These are phyloP conservation scores for Saitozyma sp. DNA, from an alignment of 768 basidiomycete species.

Conservation along the genomic window DNA sequence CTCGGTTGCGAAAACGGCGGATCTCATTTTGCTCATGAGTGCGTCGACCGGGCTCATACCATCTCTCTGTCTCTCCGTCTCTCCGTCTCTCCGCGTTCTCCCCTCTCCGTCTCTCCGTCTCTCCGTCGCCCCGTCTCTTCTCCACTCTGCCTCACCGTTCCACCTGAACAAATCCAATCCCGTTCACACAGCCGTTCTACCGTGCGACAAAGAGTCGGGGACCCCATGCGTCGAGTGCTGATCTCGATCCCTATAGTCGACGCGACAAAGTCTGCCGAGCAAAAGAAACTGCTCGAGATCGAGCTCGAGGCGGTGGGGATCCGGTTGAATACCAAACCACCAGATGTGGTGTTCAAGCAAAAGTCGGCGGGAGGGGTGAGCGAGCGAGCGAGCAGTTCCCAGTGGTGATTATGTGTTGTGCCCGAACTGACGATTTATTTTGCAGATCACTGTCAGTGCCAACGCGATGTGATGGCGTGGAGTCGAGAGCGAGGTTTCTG, in stretches of 20 bases:
- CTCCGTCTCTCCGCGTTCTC: no score
- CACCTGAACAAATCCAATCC: background rate
- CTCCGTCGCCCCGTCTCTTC: no score
- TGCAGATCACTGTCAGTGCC: conserved; percentile 67
- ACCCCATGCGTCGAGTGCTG: background rate
- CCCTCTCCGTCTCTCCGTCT: no score
- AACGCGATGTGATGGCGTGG: background rate
- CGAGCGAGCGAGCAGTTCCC: conserved; percentile 13
- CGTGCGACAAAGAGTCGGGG: background rate
- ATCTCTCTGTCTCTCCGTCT: no score
- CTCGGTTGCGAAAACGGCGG: conserved; percentile 83
- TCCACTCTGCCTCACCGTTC: background rate
- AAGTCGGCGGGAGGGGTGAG: conserved; percentile 87
- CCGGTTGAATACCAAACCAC: conserved; percentile 81
- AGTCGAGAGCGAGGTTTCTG: conserved; percentile 5
- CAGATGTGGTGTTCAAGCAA: conserved; percentile 91
- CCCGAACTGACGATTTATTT: conserved; percentile 4
- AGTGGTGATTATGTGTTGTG: conserved; percentile 1
- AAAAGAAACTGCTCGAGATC: conserved; percentile 79
- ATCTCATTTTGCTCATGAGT: conserved; percentile 70
- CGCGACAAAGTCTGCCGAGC: conserved; percentile 65
- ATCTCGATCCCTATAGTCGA: conserved; percentile 37
- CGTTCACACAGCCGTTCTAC: background rate
- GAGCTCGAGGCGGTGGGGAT: conserved; percentile 98
- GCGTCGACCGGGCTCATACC: conserved; percentile 7